Evolutionary conservation across 2,329 filamentous ascomycete species (phyloP).

Genomic region (Ambrosiella xylebori): DNA sequence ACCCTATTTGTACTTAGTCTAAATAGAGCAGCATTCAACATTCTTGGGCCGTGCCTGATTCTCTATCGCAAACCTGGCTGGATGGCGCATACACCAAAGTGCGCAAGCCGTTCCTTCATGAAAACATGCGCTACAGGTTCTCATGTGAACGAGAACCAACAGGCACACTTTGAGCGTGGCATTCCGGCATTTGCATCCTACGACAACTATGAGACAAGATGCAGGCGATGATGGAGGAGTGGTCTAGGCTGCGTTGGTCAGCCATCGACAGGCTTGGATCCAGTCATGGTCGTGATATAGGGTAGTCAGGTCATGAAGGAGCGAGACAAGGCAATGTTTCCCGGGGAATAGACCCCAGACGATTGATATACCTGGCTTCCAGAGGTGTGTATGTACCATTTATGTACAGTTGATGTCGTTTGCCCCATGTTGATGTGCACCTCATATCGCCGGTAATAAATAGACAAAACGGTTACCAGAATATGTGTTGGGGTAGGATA

Average conservation of each 20-base stretch:
- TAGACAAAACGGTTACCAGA: not conserved
- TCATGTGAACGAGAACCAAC: not conserved
- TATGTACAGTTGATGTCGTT: no score
- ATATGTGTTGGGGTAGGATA: not conserved
- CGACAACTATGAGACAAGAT: constrained; percentile 2
- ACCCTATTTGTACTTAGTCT: not conserved
- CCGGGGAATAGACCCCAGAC: not conserved
- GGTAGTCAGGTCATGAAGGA: not conserved
- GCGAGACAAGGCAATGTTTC: not conserved
- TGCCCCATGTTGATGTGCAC: not conserved
- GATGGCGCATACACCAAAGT: not conserved
- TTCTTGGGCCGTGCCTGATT: not conserved
- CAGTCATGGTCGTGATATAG: not conserved
- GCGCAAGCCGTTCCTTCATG: not conserved
- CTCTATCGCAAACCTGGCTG: not conserved
- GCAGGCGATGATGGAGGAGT: not conserved
- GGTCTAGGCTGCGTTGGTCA: not conserved
- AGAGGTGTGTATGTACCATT: no score
- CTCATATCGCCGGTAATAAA: not conserved
- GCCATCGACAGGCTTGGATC: not conserved
- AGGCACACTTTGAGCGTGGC: not conserved
- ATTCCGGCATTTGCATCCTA: not conserved
- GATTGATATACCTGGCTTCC: not conserved
- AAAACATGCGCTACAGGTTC: not conserved
- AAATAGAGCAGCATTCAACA: not conserved